Evolutionary conservation across 495 filamentous ascomycete species (phyloP).

Genomic region (Lasiosphaeriaceae sp.): DNA sequence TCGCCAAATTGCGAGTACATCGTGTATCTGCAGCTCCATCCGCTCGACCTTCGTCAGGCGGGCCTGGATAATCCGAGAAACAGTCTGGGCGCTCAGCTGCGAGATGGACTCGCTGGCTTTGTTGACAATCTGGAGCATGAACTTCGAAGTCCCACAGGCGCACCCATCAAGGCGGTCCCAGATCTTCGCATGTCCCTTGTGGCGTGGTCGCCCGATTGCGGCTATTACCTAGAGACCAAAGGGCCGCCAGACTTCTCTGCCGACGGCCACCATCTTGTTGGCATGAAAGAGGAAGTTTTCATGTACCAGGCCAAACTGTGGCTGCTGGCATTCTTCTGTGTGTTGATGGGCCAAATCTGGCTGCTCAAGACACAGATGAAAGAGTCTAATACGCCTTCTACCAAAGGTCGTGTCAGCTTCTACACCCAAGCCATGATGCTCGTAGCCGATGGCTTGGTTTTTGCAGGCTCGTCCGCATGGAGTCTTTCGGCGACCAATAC

Average conservation of each 20-base stretch:
- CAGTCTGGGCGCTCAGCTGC: not conserved
- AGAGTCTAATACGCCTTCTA: constrained; percentile 91
- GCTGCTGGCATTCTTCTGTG: constrained; percentile 60
- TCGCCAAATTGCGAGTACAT: constrained; percentile 84
- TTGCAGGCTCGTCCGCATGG: constrained; percentile 58
- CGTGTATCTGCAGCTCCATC: constrained; percentile 80
- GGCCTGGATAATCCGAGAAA: constrained; percentile 17
- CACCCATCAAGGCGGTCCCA: constrained; percentile 63
- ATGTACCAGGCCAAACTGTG: constrained; percentile 61
- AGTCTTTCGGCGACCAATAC: constrained; percentile 60
- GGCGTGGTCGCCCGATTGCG: constrained; percentile 91
- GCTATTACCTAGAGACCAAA: constrained; percentile 84
- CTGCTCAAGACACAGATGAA: constrained; percentile 82
- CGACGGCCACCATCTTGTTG: constrained; percentile 65
- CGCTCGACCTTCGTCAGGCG: constrained; percentile 38
- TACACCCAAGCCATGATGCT: constrained; percentile 80
- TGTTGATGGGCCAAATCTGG: constrained; percentile 66
- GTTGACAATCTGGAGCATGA: constrained; percentile 76
- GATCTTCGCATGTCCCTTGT: constrained; percentile 76
- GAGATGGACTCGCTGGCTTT: constrained; percentile 30
- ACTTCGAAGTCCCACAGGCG: constrained; percentile 78
- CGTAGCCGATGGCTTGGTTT: constrained; percentile 73
- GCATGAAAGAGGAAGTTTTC: constrained; percentile 75
- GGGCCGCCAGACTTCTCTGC: constrained; percentile 67
- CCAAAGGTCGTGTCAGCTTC: constrained; percentile 84